A percentile compares a stretch with the other conserved stretches of the same genome.
These are phyloP conservation scores for Antrodiella citrinella DNA, from an alignment of 768 basidiomycete genomes.

Conservation along the genomic window DNA sequence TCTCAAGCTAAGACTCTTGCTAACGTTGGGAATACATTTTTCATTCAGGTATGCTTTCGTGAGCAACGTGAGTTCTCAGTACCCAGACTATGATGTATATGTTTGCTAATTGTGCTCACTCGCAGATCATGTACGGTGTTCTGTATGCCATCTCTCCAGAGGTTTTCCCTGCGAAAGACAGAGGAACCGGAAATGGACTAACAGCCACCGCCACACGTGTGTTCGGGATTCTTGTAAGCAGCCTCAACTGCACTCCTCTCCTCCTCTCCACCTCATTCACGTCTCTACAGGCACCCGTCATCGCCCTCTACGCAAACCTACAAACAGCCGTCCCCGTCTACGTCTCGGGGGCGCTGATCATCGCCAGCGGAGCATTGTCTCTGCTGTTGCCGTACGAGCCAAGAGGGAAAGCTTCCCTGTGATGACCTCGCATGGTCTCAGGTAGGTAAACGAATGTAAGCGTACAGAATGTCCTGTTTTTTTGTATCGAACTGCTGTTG, in stretches of 20 bases:
- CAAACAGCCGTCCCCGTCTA: constrained; percentile 63
- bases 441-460: constrained; percentile 1
- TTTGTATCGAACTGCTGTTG: too few species aligned
- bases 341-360: constrained; percentile 56
- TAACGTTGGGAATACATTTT: too few species aligned
- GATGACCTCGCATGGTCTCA: constrained; percentile 12
- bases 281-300: constrained; percentile 51
- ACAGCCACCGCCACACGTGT: constrained; percentile 51
- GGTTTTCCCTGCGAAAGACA: constrained; percentile 62
- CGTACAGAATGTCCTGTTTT: neutral
- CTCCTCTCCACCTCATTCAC: neutral
- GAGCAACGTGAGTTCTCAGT: constrained; percentile 39
- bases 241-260: neutral
- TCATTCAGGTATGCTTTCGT: constrained; percentile 44
- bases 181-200: constrained; percentile 66
- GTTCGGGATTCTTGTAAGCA: constrained; percentile 59
- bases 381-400: constrained; percentile 68
- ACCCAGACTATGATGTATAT: too few species aligned
- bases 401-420: constrained; percentile 65
- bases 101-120: neutral
- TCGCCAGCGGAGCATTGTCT: constrained; percentile 51
- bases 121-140: constrained; percentile 68
- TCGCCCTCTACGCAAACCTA: constrained; percentile 62
- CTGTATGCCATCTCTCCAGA: constrained; percentile 65
- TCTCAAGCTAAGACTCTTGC: too few species aligned